Base-by-base conservation (phyloP, 2,329 filamentous ascomycete genomes). In the Aureobasidium sp. region DNA sequence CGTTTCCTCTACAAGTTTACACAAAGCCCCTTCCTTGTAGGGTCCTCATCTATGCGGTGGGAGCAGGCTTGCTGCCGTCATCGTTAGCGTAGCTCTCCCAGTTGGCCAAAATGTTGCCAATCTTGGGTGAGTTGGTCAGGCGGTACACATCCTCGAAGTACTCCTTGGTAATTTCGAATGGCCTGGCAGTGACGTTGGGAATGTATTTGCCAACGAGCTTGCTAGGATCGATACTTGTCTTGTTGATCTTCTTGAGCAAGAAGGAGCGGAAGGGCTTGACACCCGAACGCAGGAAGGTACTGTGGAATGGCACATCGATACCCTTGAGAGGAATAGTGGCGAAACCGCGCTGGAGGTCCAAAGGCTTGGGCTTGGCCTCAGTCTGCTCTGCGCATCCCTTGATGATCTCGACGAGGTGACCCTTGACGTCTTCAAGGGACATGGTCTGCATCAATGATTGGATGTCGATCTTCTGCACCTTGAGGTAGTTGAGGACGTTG, bases 231-330 rank as follows among this genome's bases (percentile, higher is more conserved):
- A 99, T 97, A 60, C 90, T 95, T 27, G 92, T 97, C 86, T 96
- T 96, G 84, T 97, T 91, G 80, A 99, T 97, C 85, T 99, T 99
- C 89, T 97, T 99, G 70, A 97, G 87, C 74, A 99, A 78, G 85
- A 99, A 99, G 48, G 88, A 93, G 68, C 94, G 86, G 91, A 99
- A 99, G 51, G 95, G 94, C 83, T 99, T 99, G 76, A 99, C 94
- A 70, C 94, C 95, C 42, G 91, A 96, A 62, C 95, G 90, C 78
- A 99, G 80, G 83, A 99, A 99, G 20, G 94, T 99, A 69, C 89
- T 94, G 83, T 99, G 94, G 90, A 99, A 99, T 48, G 94, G 94
- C 73, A 97, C 95, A 71, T 99, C 94, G 70, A 99, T 99, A 66
- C 95, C 95, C 72, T 89, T 90, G 67, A 99, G 88, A 47, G 95